Evolutionary conservation across 73 alveolate genomes (phyloP).

Genomic region (Symbiodinium natans): DNA sequence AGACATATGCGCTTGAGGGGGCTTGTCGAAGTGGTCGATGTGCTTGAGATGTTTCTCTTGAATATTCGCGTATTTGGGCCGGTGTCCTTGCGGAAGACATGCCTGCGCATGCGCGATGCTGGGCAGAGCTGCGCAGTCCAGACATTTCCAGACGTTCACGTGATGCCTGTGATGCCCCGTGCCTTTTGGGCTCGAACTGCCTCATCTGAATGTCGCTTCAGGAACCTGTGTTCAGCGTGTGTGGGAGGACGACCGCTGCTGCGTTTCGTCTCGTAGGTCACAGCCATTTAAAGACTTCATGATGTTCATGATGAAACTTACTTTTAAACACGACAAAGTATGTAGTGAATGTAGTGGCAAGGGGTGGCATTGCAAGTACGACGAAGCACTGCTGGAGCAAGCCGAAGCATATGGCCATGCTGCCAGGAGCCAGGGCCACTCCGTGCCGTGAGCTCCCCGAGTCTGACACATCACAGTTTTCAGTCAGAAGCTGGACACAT

Average conservation of each 20-base stretch:
- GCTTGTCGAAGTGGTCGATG: not conserved
- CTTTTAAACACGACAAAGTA: too few relatives aligned
- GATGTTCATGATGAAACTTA: too few relatives aligned
- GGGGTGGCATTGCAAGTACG: too few relatives aligned
- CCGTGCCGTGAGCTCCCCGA: not conserved
- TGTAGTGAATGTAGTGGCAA: too few relatives aligned
- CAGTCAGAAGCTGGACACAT: constrained; percentile 5
- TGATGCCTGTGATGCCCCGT: too few relatives aligned
- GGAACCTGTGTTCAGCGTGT: not conserved
- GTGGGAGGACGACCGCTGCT: constrained; percentile 6
- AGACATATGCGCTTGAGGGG: not conserved
- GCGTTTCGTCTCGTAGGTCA: too few relatives aligned
- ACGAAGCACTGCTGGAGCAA: too few relatives aligned
- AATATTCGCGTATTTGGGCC: not conserved
- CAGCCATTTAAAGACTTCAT: too few relatives aligned
- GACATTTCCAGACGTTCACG: too few relatives aligned
- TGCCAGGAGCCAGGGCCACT: constrained; percentile 1
- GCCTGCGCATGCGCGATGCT: not conserved
- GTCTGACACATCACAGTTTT: not conserved
- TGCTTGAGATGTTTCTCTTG: not conserved
- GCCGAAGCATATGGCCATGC: too few relatives aligned
- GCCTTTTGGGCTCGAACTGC: not conserved
- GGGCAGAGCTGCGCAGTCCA: not conserved
- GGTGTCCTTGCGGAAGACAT: not conserved
- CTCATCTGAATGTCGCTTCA: not conserved